Evolutionary conservation across 164 flowering plant genomes (phyloP), one percentile per base, ranked within the genome.

Genomic region (Nymphaea thermarum): DNA sequence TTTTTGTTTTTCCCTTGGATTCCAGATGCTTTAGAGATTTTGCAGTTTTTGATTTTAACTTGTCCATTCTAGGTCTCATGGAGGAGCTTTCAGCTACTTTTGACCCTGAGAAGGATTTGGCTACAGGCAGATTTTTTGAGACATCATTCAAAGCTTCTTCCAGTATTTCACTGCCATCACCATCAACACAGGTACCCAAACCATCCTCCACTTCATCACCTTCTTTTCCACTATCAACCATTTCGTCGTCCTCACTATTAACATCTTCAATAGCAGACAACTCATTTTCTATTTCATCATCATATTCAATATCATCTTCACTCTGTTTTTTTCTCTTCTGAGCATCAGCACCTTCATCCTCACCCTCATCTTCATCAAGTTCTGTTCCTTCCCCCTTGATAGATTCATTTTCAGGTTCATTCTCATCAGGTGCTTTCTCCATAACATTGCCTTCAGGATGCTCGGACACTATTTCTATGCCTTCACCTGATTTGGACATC

Each of bases 281-380:
- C 60, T 70, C 76, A 15, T 42, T 74, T 62, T 74, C 82, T n/a
- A 66, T 73, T 12, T 53, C 84, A 77, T 89, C 6, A 47, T 47
- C 55, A 47, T 47, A 47, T 14, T 47, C 55, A 47, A 47, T 4
- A 4, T 47, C 96, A 43, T 86, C 96, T 72, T 74, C 62, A 78
- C 75, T 75, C 85, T 96, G 36, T 68, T 67, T 70, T 78, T 87
- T 55, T 55, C 80, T 73, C 71, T 85, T 92, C 66, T 82, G 82
- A 25, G 73, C 84, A 77, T 90, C 93, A 16, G 68, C 73, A 69
- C 86, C 93, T 43, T 84, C 80, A 77, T 90, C 92, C 7, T 85
- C 81, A 67, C 75, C 82, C 45, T 69, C 74, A 43, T 71, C 84
- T 36, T 66, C 85, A 66, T 70, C 75, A 44, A 75, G 80, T 42